These are phyloP conservation scores for Penicillium verrucosum DNA, from an alignment of 2,329 filamentous ascomycete genomes.

Conservation along the genomic window DNA sequence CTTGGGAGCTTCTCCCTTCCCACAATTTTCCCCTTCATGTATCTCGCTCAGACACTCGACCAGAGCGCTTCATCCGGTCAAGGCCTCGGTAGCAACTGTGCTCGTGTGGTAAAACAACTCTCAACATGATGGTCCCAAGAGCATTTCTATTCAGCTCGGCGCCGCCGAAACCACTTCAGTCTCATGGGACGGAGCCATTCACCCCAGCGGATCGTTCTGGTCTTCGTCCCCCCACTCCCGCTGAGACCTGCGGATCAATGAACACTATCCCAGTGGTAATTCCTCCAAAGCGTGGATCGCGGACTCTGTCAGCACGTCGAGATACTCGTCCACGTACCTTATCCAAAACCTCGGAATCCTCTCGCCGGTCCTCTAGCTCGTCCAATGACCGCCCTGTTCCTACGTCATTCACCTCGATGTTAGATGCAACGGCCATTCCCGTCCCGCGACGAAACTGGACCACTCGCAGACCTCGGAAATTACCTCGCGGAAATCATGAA, in stretches of 20 bases:
- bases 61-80: constrained; percentile 41
- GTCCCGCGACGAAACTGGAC: constrained; percentile 45
- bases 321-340: constrained; percentile 20
- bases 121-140: constrained; percentile 43
- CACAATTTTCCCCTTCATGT: constrained; percentile 27
- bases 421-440: constrained; percentile 60
- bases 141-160: constrained; percentile 39
- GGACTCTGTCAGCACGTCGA: constrained; percentile 20
- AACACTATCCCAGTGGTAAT: constrained; percentile 37
- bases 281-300: constrained; percentile 32
- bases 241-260: constrained; percentile 7
- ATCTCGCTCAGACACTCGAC: constrained; percentile 40
- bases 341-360: constrained; percentile 18
- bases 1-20: constrained; percentile 9
- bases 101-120: constrained; percentile 18
- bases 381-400: constrained; percentile 46
- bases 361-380: constrained; percentile 27
- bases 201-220: constrained; percentile 19
- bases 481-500: constrained; percentile 42
- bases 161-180: constrained; percentile 21
- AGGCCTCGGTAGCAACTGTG: constrained; percentile 16
- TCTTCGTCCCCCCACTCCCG: constrained; percentile 16
- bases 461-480: constrained; percentile 38
- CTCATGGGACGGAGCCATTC: constrained; percentile 6
- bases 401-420: constrained; percentile 55